Conservation (phyloP, 345 rosid species). For the Eucalyptus pauciflora region DNA sequence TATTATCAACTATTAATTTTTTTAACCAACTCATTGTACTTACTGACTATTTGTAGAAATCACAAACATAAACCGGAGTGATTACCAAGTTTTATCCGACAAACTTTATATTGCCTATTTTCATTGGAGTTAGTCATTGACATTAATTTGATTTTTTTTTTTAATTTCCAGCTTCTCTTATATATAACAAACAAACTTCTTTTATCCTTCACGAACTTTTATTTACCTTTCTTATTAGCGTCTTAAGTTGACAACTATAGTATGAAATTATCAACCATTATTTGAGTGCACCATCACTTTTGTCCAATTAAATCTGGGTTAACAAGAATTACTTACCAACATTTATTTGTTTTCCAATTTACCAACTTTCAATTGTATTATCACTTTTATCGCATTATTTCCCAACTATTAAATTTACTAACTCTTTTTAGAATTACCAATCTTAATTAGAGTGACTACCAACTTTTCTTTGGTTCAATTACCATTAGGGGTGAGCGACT, state of each 20-base stretch:
- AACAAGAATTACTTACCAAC: not conserved
- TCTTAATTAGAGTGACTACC: not conserved
- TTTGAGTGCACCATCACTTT: not conserved
- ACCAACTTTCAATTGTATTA: not conserved
- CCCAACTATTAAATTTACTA: not conserved
- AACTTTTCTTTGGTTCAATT: not conserved
- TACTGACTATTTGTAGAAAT: not conserved
- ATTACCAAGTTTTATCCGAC: not conserved
- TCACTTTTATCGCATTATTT: not conserved
- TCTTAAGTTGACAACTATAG: not conserved
- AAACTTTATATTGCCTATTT: not conserved
- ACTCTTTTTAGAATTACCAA: not conserved
- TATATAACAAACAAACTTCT: not conserved
- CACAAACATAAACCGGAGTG: not conserved
- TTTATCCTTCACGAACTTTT: not conserved
- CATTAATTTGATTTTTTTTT: not conserved
- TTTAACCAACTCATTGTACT: not conserved
- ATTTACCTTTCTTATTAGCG: not conserved
- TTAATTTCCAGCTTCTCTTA: not conserved
- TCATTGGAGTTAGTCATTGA: not conserved
- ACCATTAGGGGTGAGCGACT: fast-evolving
- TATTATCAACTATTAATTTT: not conserved
- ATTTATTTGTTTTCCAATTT: not conserved
- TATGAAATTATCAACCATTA: not conserved
- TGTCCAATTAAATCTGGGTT: not conserved